Percentiles rank a stretch among this genome's conserved stretches.
phyloP scores from a whole-genome alignment of 23 red algal genomes.

The Gracilaria gracilis region DNA sequence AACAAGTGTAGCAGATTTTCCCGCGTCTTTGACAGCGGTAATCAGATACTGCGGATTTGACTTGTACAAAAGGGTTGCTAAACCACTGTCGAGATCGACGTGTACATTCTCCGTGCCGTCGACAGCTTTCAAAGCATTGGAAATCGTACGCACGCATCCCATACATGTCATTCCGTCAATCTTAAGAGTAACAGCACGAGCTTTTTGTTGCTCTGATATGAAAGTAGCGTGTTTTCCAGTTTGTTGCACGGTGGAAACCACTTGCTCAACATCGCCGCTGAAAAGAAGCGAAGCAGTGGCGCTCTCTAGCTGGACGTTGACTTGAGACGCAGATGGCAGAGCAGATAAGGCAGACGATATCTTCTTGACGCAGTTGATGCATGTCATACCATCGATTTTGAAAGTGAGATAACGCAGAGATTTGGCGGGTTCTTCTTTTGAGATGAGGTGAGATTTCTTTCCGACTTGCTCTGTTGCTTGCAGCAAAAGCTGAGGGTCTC shows the following conservation, averaged over 20 bases:
- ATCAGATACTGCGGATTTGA: conserved; percentile 5
- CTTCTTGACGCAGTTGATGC: conserved; percentile 34
- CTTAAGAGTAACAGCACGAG: conserved; percentile 27
- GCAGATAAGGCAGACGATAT: conserved; percentile 25
- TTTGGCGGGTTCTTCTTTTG: background rate
- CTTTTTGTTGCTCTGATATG: background rate
- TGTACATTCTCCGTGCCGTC: conserved; percentile 30
- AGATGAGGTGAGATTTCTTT: conserved; percentile 29
- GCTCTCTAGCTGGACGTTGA: conserved; percentile 31
- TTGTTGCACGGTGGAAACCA: conserved; percentile 9
- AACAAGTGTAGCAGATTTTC: conserved; percentile 43
- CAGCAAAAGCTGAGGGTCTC: background rate
- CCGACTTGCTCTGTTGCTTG: conserved; percentile 35
- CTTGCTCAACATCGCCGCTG: conserved; percentile 3
- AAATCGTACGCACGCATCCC: conserved; percentile 37
- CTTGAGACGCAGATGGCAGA: conserved; percentile 30
- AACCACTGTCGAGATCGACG: conserved; percentile 53
- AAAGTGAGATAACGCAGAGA: conserved; percentile 22
- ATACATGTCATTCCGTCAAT: conserved; percentile 72
- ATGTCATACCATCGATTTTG: conserved; percentile 64
- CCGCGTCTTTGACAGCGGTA: conserved; percentile 9
- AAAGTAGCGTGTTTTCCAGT: conserved; percentile 32
- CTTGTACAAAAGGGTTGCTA: conserved; percentile 41
- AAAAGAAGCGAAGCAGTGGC: conserved; percentile 5
- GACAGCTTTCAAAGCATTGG: conserved; percentile 19